Evolutionary conservation across 306 rosid species (phyloP).

Genomic region (Fragaria iinumae): DNA sequence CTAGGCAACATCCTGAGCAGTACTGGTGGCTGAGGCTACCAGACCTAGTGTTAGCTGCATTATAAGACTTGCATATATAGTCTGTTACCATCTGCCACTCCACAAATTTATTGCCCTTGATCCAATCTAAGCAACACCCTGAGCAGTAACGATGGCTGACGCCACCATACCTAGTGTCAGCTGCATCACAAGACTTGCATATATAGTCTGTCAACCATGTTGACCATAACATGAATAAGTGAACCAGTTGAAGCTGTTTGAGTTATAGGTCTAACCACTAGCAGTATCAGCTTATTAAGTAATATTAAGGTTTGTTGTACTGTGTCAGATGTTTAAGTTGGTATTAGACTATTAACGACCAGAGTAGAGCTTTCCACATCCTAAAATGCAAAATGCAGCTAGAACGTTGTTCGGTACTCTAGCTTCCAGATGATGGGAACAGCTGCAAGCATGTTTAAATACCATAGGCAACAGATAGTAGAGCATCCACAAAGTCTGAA

Average conservation of each 20-base stretch:
- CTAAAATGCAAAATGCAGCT: constrained; percentile 46
- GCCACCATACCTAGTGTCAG: constrained; percentile 62
- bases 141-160: constrained; percentile 70
- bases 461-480: constrained; percentile 52
- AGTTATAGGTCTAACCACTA: background rate
- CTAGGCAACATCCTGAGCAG: constrained; percentile 61
- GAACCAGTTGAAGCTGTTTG: background rate
- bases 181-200: constrained; percentile 36
- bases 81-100: constrained; percentile 38
- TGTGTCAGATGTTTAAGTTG: background rate
- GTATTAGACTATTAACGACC: background rate
- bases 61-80: background rate
- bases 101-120: constrained; percentile 61
- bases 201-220: background rate
- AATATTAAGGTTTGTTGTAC: background rate
- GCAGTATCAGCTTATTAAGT: background rate
- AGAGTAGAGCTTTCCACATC: constrained; percentile 51
- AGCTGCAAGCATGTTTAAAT: constrained; percentile 56
- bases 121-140: constrained; percentile 56
- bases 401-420: constrained; percentile 34
- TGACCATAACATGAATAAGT: background rate
- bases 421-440: constrained; percentile 32
- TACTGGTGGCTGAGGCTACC: constrained; percentile 65
- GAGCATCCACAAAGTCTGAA: constrained; percentile 71
- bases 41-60: constrained; percentile 68